Evolutionary conservation across 1,284 basidiomycete genomes (phyloP), one percentile per base, ranked within the genome.

Genomic region (Pascua guehoae): DNA sequence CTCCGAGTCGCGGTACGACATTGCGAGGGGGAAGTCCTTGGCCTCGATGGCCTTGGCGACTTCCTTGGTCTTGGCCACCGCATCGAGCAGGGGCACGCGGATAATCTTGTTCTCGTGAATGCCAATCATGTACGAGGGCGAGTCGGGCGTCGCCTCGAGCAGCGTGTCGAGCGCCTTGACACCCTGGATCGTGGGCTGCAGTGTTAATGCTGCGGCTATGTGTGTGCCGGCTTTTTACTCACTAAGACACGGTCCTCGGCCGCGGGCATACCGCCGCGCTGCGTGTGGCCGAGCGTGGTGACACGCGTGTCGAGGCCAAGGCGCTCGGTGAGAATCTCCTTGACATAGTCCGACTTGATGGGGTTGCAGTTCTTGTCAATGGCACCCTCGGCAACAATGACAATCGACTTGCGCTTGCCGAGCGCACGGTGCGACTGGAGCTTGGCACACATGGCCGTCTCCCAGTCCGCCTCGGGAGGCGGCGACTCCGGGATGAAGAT

Each of bases 81-180:
- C 94, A 61, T 97, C 88, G 81, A 96, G 85, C 44, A 99, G 81
- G 15, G 92, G 91, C 11, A 95, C 86, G 44, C 91, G 85, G 15
- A 83, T 91, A 63, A 99, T 92, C 79, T 95, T 95, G 81, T 96
- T 97, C 79, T 98, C 94, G 67, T 86, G 85, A 47, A 96, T 84
- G 17, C 95, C 94, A 71, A 99, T 98, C 87, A 99, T 95, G 77
- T 96, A 97, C 0, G 91, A 95, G 0, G 94, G 94, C 0, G 89
- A 93, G 24, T 89, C 85, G 5, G 92, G 91, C 0, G 86, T 90
- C 1, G 93, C 85, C 69, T 90, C 87, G n/a, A 98, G 81, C 24
- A 98, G 81, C 1, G 91, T 89, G 53, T 94, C 83, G 47, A 98
- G 89, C 1, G 95, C 95, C 71, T 97, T 91, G 47, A 94, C 84